Evolutionary conservation across 495 filamentous ascomycete species (phyloP), one percentile per base, ranked within the genome.

Genomic region (Podospora australis): DNA sequence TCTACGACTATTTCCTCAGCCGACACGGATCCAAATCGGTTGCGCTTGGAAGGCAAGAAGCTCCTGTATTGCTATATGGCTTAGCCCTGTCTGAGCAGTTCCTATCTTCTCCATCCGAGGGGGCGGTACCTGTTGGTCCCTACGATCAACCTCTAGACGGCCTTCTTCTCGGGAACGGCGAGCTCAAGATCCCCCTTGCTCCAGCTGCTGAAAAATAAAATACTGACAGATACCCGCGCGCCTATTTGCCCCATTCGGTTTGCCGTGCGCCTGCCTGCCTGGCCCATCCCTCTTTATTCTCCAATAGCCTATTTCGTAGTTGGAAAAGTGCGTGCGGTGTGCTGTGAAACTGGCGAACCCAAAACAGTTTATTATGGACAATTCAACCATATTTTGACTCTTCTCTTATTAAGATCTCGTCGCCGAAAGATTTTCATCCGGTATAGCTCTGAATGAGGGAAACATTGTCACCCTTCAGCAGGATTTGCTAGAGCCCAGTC

Each of bases 391-490:
- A 30, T 29, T 14, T 36, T 24, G 14, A 13, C 11, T 9, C 20
- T 6, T 29, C 14, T 36, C n/a, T n/a, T 59, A 46, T 49, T 52
- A 24, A 0, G n/a, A 43, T 23, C 28, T 7, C n/a, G 20, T 8
- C 20, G 4, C 28, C 22, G 13, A 10, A 11, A 16, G 28, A 16
- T 14, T 21, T 57, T 61, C 54, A 71, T 63, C 64, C 77, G 55
- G 78, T 73, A 60, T 91, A 65, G 46, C 79, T 81, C 69, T 97
- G 91, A 58, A 97, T 96, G 49, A 97, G 75, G 6, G 91, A 88
- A 17, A 98, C 90, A 57, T 97, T 98, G 68, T 98, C 92, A 53
- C 92, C 92, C 73, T 97, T 97, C 46, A 98, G 75, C 52, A 98
- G 70, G 48, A 98, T 95, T 78, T 96, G 94, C 92, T 97, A 59